phyloP scores from a whole-genome alignment of 371 early-diverging fungal genomes.

The Dinochytrium kinnereticum region DNA sequence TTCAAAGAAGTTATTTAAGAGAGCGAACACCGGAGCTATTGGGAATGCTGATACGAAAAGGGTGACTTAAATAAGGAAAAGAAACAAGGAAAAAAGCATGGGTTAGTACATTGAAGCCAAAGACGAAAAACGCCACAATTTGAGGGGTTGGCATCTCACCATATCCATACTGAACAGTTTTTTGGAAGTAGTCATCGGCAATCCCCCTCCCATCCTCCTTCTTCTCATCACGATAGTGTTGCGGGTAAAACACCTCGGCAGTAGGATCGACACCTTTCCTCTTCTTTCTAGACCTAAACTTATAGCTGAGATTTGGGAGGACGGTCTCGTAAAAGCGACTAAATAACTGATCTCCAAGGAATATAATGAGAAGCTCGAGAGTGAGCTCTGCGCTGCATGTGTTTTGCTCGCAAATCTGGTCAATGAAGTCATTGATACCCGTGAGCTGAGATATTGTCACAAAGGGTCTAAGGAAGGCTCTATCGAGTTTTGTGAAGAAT shows the following conservation, averaged over 20 bases:
- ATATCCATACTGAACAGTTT: conserved; percentile 24
- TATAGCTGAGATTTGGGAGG: conserved; percentile 36
- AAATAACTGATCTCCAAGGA: conserved; percentile 55
- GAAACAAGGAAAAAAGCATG: background rate
- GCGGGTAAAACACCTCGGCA: conserved; percentile 38
- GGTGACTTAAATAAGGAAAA: conserved; percentile 57
- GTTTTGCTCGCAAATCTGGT: background rate
- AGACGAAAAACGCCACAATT: no score
- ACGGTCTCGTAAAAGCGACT: conserved; percentile 50
- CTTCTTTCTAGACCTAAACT: conserved; percentile 17
- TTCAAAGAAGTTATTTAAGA: conserved; percentile 56
- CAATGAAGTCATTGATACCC: background rate
- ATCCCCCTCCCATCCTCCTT: conserved; percentile 26
- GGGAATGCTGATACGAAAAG: conserved; percentile 60
- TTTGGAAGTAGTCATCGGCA: conserved; percentile 26
- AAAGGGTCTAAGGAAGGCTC: conserved; percentile 20
- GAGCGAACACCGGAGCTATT: conserved; percentile 58
- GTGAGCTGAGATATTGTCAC: background rate
- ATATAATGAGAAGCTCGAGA: conserved; percentile 56
- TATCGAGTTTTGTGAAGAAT: background rate
- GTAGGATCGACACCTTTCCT: conserved; percentile 3
- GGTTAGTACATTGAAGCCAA: no score
- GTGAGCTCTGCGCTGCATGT: conserved; percentile 51
- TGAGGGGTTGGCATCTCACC: background rate
- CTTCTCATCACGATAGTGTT: conserved; percentile 52